Percentiles rank a stretch among this genome's conserved stretches.
These are phyloP conservation scores for Cyclostephanos tholiformis DNA, from an alignment of 108 stramenopile genomes.

Conservation along the genomic window DNA sequence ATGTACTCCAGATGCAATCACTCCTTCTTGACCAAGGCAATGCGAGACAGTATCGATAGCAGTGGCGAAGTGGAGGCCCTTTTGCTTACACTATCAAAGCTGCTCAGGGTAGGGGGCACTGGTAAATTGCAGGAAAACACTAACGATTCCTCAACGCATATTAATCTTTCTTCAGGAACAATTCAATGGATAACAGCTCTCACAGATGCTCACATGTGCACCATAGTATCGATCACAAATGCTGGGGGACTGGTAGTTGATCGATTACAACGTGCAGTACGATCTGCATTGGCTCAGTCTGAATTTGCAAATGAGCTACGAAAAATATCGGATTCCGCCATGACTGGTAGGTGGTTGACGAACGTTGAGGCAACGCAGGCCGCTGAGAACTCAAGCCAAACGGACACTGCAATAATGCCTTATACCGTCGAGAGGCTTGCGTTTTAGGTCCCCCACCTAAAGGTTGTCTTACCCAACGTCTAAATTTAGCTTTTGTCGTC, in stretches of 20 bases:
- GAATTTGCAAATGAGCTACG: slow-evolving; percentile 45
- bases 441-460: slow-evolving; percentile 11
- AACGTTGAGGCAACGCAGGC: not conserved
- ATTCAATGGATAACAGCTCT: slow-evolving; percentile 52
- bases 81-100: slow-evolving; percentile 38
- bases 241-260: slow-evolving; percentile 39
- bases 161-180: slow-evolving; percentile 23
- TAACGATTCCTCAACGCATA: not conserved
- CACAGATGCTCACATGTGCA: slow-evolving; percentile 46
- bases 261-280: slow-evolving; percentile 35
- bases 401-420: slow-evolving; percentile 23
- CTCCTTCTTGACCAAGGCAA: slow-evolving; percentile 44
- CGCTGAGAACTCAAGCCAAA: not conserved
- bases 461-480: not conserved
- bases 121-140: not conserved
- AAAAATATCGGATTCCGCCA: slow-evolving; percentile 24
- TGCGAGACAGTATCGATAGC: slow-evolving; percentile 26
- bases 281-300: slow-evolving; percentile 33
- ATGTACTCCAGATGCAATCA: slow-evolving; percentile 51
- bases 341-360: not conserved
- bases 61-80: slow-evolving; percentile 44
- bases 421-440: slow-evolving; percentile 47
- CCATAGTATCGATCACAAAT: slow-evolving; percentile 38
- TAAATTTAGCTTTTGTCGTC: no score
- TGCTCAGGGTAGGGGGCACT: slow-evolving; percentile 36